These are phyloP conservation scores for Arbutus unedo DNA, from an alignment of 148 eudicot species.

Conservation along the genomic window DNA sequence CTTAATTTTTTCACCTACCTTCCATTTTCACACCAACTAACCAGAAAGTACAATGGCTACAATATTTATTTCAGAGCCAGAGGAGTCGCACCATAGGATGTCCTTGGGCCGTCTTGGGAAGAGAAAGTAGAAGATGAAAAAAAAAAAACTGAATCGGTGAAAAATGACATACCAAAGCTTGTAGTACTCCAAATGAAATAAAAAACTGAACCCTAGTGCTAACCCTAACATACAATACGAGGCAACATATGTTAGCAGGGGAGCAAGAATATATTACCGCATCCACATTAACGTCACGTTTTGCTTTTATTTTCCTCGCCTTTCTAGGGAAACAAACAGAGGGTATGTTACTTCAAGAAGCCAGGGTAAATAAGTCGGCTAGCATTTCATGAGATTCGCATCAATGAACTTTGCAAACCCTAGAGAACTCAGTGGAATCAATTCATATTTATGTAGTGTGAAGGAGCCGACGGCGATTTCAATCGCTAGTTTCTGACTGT, in stretches of 20 bases:
- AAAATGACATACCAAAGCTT: neutral
- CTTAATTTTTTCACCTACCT: neutral
- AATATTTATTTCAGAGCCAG: neutral
- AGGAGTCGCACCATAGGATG: conserved; percentile 28
- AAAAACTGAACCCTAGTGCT: neutral
- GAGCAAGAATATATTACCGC: neutral
- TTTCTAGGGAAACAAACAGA: conserved; percentile 5
- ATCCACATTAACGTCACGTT: neutral
- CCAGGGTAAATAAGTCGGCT: too few relatives aligned
- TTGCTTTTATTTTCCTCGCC: neutral
- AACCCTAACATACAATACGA: conserved; percentile 1
- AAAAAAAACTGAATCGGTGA: neutral
- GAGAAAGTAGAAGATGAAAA: conserved; percentile 22
- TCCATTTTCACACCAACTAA: neutral
- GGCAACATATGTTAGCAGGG: neutral
- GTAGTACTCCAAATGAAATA: neutral
- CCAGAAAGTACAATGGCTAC: neutral
- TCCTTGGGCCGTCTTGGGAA: conserved; percentile 25
- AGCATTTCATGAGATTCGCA: neutral
- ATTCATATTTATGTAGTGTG: neutral
- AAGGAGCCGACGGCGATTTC: neutral
- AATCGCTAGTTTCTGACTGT: neutral
- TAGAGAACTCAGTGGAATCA: neutral
- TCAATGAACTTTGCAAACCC: neutral
- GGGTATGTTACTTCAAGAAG: neutral